These are phyloP conservation scores for Entamoeba histolytica DNA, from an alignment of 208 protist genomes.

Conservation along the genomic window DNA sequence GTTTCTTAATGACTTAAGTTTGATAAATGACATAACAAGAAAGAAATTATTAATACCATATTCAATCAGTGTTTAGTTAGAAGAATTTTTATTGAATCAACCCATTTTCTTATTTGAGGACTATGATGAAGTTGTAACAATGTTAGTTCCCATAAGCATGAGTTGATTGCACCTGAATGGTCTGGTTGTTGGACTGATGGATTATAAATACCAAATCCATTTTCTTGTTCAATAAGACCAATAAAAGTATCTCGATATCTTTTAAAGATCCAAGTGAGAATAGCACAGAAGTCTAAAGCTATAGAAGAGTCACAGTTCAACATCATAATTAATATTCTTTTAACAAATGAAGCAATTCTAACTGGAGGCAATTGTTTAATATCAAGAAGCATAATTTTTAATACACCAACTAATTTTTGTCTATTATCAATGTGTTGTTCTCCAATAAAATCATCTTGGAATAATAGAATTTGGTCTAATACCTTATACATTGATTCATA, in stretches of 20 bases:
- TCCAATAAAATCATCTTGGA: neutral
- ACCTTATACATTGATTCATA: neutral
- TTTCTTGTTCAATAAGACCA: neutral
- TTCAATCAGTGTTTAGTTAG: neutral
- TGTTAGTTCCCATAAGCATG: neutral
- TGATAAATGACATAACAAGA: too few relatives aligned
- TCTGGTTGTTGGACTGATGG: neutral
- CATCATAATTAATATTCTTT: neutral
- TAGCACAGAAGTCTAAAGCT: neutral
- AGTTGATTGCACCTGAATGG: neutral
- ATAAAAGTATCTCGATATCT: neutral
- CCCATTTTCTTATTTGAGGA: neutral
- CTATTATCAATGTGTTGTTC: neutral
- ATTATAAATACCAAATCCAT: neutral
- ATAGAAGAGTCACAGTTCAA: neutral
- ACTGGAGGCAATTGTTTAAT: neutral
- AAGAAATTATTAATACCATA: too few relatives aligned
- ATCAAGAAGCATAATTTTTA: neutral
- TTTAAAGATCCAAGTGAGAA: neutral
- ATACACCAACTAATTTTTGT: neutral
- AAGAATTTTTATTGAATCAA: neutral
- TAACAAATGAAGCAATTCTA: neutral
- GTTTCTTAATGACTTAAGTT: too few relatives aligned
- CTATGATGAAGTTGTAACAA: neutral
- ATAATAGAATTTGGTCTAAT: neutral